These are phyloP conservation scores for Mrakia blollopis DNA, from an alignment of 768 basidiomycete genomes.

Conservation along the genomic window DNA sequence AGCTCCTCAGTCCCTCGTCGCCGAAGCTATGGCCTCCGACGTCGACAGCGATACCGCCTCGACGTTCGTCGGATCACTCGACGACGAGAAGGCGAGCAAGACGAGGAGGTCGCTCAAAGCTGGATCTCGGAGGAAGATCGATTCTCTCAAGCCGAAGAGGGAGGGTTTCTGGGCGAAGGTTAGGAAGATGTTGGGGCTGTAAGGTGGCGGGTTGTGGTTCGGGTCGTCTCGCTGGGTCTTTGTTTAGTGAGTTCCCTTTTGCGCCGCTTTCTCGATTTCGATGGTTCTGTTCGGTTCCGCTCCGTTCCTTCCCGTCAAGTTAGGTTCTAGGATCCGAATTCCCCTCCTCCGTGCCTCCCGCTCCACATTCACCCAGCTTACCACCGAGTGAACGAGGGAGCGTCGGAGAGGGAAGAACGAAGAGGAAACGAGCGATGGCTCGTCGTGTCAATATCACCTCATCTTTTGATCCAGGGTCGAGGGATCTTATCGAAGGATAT, in stretches of 20 bases:
- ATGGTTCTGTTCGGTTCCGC: no score
- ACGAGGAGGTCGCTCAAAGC: not conserved
- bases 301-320: no score
- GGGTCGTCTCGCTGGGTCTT: not conserved
- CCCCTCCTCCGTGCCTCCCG: no score
- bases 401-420: no score
- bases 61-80: not conserved
- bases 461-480: not conserved
- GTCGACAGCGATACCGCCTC: not conserved
- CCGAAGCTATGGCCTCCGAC: not conserved
- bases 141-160: not conserved
- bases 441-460: no score
- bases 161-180: not conserved
- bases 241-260: not conserved
- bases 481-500: not conserved
- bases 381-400: no score
- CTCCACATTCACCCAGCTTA: no score
- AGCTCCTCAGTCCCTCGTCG: not conserved
- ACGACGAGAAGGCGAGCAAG: not conserved
- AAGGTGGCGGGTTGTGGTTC: not conserved
- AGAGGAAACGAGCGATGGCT: no score
- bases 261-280: no score
- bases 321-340: no score
- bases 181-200: not conserved
- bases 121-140: not conserved